Base-by-base conservation (phyloP, 176 grass and related monocot genomes). In the Oryza rufipogon region DNA sequence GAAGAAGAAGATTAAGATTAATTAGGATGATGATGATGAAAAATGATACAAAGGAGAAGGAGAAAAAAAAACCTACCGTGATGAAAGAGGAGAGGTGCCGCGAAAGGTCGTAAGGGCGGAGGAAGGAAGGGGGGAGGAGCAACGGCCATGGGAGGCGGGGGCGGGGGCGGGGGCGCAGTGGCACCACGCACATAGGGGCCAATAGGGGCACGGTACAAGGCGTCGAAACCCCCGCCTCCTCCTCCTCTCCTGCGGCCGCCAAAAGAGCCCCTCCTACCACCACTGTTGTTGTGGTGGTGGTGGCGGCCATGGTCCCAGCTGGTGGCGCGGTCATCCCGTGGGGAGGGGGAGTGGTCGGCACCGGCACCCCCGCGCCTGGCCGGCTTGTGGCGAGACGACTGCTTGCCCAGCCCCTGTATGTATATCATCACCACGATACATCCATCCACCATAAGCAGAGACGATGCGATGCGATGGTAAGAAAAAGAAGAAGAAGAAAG, bases 11-110 rank as follows among this genome's bases (percentile, higher is more conserved):
- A 32, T 32, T 32, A 32, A 32, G 30, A 32, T 32, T 87, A 3
- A 32, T 0, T 3, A 86, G 11, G 60, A 67, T 13, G 7, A 34
- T 34, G 34, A 32, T 32, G 30, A 32, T 32, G 30, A 32, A 32
- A 32, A 32, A 32, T 32, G 2, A 32, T 32, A 32, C 30, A 32
- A 32, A 32, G 30, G 30, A 36, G 34, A 36, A 32, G 34, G 34
- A 36, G 34, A 2, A 36, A 36, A 36, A 5, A 5, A 36, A 54
- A 5, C 17, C 19, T 81, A 95, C 93, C 93, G 71, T 89, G 86
- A 44, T 89, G 86, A 44, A 84, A 95, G 9, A 82, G 11, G 78
- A 95, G 75, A 9, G 88, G 88, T 44, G 63, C 75, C 16, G 82
- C 32, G 61, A 86, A 92, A 28, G 83, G 20, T 9, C 75, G 69